Base-by-base conservation (phyloP, 2,329 filamentous ascomycete species). In the Botrytis pseudocinerea region DNA sequence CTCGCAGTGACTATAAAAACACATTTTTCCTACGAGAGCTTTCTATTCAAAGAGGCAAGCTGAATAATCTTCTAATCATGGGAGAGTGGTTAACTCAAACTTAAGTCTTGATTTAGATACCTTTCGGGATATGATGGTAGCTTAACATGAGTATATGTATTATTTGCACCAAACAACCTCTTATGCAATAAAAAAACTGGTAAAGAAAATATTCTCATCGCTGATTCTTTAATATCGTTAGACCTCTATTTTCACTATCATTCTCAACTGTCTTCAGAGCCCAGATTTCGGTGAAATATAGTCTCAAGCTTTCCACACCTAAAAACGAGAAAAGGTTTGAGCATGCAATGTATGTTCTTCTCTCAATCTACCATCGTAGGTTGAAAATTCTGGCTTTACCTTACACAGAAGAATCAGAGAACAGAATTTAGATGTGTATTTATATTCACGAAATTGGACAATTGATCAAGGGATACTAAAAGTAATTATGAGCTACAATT, bases 1-100 rank as follows among this genome's bases (percentile, higher is more conserved):
- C 6, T n/a, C 0, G 5, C 22, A 51, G 46, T 7, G 51, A 54
- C 6, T 54, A 8, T 28, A 54, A 54, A 54, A 14, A 28, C 25
- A 28, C n/a, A 51, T 1, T 1, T n/a, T 51, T 12, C 22, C 48
- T 14, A n/a, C 14, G 25, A 14, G 48, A 51, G 12, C 25, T 51
- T 51, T n/a, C 10, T 14, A 25, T 25, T n/a, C 10, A 51, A 51
- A 4, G 1, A 25, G 9, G 2, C 10, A 48, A 10, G 5, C 4
- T 12, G 0, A 6, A 1, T 5, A 1, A 0, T 5, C 10, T 0
- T 6, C 0, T 1, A 8, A 25, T 4, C 0, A 6, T n/a, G 2
- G 4, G 48, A 51, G 12, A 54, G n/a, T 54, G n/a, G 6, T 28
- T 4, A 28, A 16, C 16, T 54, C 51, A 14, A 18, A 28, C 25